Evolutionary conservation across 495 filamentous ascomycete species (phyloP).

Genomic region (Penicillium goetzii): DNA sequence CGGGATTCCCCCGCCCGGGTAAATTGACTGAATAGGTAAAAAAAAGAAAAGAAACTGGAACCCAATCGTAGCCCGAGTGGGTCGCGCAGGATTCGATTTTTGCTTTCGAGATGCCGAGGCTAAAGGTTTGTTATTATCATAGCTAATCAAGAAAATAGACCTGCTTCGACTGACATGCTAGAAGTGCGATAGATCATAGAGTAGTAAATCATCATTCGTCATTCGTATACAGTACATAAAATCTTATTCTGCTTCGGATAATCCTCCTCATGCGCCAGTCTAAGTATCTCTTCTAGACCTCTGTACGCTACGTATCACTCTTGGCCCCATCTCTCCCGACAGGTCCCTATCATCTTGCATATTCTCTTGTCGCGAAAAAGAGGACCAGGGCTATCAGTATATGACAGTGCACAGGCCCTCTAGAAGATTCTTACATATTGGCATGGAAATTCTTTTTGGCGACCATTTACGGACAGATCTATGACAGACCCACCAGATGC

Average conservation of each 20-base stretch:
- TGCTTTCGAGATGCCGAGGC: neutral
- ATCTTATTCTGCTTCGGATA: too few relatives aligned
- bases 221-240: neutral
- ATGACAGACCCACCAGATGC: neutral
- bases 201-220: neutral
- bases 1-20: neutral
- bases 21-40: too few relatives aligned
- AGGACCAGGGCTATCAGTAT: too few relatives aligned
- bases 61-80: neutral
- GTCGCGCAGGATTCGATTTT: neutral
- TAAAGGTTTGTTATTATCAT: neutral
- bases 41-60: too few relatives aligned
- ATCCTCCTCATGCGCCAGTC: too few relatives aligned
- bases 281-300: too few relatives aligned
- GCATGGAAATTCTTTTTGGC: neutral
- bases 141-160: neutral
- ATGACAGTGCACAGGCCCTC: too few relatives aligned
- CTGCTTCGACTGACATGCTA: neutral
- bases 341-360: too few relatives aligned
- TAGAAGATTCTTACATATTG: neutral
- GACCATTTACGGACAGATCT: neutral
- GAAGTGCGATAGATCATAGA: neutral
- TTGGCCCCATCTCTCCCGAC: too few relatives aligned
- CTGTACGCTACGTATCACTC: too few relatives aligned
- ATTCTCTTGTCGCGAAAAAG: too few relatives aligned